Conservation (phyloP, 2,329 filamentous ascomycete genomes). For the Xylaria digitata region DNA sequence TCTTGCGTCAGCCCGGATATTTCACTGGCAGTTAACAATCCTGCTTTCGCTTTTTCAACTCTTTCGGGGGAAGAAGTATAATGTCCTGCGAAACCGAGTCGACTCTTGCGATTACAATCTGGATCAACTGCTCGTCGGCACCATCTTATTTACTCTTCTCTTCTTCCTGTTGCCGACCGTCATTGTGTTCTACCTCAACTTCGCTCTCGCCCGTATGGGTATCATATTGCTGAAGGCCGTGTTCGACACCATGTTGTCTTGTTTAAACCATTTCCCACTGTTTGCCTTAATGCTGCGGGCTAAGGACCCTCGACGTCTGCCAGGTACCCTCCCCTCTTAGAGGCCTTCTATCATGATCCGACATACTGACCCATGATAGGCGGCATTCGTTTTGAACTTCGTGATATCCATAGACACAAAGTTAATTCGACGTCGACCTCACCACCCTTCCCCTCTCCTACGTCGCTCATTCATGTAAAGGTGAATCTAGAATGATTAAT, state of each 20-base stretch:
- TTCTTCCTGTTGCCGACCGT: constrained; percentile 96
- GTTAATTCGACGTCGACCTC: constrained; percentile 49
- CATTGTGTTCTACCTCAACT: constrained; percentile 95
- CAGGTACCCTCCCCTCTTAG: constrained; percentile 69
- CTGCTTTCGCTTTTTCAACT: constrained; percentile 98
- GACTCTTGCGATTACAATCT: constrained; percentile 99
- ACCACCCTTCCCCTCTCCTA: constrained; percentile 61
- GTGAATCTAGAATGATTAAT: constrained; percentile 57
- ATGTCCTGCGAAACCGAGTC: constrained; percentile 95
- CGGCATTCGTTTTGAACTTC: constrained; percentile 90
- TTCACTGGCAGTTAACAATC: constrained; percentile 98
- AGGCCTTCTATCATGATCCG: background rate
- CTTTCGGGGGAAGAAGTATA: constrained; percentile 97
- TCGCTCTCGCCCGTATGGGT: constrained; percentile 91
- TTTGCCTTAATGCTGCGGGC: constrained; percentile 96
- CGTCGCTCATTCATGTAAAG: constrained; percentile 88
- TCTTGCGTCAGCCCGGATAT: constrained; percentile 94
- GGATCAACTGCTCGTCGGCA: constrained; percentile 94
- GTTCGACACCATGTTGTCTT: constrained; percentile 91
- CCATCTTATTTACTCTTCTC: constrained; percentile 93
- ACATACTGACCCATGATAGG: constrained; percentile 57
- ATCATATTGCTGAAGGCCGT: constrained; percentile 93
- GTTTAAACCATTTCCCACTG: constrained; percentile 95
- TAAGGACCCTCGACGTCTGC: constrained; percentile 90
- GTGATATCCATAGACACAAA: constrained; percentile 70